Evolutionary conservation across 2,329 filamentous ascomycete genomes (phyloP).

Genomic region (Xylariaceae sp.): DNA sequence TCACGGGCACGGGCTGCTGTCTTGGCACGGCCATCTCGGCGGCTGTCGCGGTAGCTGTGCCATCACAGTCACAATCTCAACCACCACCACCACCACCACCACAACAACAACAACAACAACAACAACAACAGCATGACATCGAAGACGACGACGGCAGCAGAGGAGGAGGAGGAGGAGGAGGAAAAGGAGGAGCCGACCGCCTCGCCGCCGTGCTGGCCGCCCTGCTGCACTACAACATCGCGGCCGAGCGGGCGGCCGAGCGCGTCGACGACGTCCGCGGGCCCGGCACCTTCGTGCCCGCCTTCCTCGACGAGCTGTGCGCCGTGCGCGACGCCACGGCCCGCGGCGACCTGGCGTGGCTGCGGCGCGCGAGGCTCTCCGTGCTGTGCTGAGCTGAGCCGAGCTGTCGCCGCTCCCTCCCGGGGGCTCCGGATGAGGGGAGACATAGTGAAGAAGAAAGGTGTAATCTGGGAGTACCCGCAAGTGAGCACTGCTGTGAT

Average conservation of each 20-base stretch:
- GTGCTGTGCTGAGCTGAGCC: too few relatives aligned
- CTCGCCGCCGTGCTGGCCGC: slow-evolving; percentile 67
- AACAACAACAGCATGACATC: too few relatives aligned
- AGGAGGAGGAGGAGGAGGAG: too few relatives aligned
- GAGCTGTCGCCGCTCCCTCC: too few relatives aligned
- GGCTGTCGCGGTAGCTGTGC: slow-evolving; percentile 56
- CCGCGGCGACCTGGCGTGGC: slow-evolving; percentile 42
- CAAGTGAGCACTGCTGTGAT: too few relatives aligned
- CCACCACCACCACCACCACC: too few relatives aligned
- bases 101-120: too few relatives aligned
- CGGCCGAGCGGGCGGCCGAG: slow-evolving; percentile 62
- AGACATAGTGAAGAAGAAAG: too few relatives aligned
- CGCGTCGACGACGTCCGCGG: slow-evolving; percentile 60
- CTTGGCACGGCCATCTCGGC: slow-evolving; percentile 76
- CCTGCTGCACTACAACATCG: slow-evolving; percentile 67
- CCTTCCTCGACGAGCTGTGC: slow-evolving; percentile 69
- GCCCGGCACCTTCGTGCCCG: slow-evolving; percentile 79
- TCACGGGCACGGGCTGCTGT: slow-evolving; percentile 79
- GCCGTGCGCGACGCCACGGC: slow-evolving; percentile 40
- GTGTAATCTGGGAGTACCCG: too few relatives aligned
- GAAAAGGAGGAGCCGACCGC: slow-evolving; percentile 51
- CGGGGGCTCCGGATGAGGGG: too few relatives aligned
- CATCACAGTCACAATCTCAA: too few relatives aligned
- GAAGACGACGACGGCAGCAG: too few relatives aligned
- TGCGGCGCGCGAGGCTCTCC: slow-evolving; percentile 16